These are phyloP conservation scores for Boletus sp. DNA, from an alignment of 768 basidiomycete species.

Conservation along the genomic window DNA sequence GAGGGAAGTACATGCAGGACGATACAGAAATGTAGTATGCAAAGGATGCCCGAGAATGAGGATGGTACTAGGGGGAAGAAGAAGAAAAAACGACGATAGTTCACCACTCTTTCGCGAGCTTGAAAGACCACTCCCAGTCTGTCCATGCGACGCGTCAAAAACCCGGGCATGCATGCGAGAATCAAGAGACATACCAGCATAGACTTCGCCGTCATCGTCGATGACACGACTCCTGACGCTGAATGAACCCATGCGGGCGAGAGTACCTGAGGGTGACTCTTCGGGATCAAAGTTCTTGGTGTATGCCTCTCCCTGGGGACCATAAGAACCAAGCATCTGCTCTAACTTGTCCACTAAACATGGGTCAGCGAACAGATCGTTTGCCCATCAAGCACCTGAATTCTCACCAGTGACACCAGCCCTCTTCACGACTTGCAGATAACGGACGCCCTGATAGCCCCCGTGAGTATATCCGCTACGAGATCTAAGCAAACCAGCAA, in stretches of 20 bases:
- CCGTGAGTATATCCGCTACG: constrained; percentile 5
- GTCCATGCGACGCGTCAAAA: constrained; percentile 9
- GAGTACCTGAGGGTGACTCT: constrained; percentile 71
- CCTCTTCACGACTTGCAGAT: constrained; percentile 87
- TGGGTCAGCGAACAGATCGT: constrained; percentile 3
- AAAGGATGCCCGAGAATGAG: constrained; percentile 29
- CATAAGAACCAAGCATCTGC: constrained; percentile 94
- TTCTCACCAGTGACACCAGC: constrained; percentile 65
- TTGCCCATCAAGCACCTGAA: background rate
- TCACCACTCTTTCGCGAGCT: constrained; percentile 90
- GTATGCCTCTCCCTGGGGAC: constrained; percentile 64
- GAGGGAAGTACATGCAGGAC: constrained; percentile 28
- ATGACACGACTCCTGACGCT: constrained; percentile 76
- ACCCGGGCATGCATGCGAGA: background rate
- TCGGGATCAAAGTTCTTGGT: constrained; percentile 75
- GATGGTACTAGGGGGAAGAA: constrained; percentile 11
- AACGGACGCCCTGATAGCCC: constrained; percentile 66
- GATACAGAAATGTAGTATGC: constrained; percentile 27
- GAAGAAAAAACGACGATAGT: constrained; percentile 12
- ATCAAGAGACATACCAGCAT: constrained; percentile 57
- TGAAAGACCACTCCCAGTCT: constrained; percentile 74
- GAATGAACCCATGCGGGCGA: constrained; percentile 83
- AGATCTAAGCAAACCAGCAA: background rate
- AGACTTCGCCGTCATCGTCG: constrained; percentile 84
- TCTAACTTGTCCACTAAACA: constrained; percentile 83